A percentile compares a stretch with the other conserved stretches of the same genome.
Evolutionary conservation across 2,329 filamentous ascomycete species (phyloP).

Genomic region (Alternaria viburni): DNA sequence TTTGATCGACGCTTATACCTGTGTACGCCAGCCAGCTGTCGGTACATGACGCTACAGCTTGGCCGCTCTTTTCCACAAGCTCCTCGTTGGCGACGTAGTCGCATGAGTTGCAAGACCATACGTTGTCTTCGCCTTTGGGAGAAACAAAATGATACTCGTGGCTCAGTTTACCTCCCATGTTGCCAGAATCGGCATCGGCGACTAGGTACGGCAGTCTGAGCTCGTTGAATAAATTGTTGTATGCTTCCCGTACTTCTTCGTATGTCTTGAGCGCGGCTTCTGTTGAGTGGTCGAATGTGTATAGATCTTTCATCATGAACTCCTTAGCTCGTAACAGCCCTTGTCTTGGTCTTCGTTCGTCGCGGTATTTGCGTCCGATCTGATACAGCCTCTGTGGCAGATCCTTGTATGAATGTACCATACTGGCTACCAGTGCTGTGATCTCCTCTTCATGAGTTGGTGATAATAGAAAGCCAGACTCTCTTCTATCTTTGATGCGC

Average conservation of each 20-base stretch:
- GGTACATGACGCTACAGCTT: slow-evolving; percentile 19
- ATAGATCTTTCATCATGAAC: slow-evolving; percentile 98
- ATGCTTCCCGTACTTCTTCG: slow-evolving; percentile 72
- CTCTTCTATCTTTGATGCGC: slow-evolving; percentile 78
- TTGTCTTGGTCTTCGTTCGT: slow-evolving; percentile 87
- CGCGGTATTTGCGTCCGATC: slow-evolving; percentile 90
- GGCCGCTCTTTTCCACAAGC: slow-evolving; percentile 61
- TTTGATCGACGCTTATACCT: slow-evolving; percentile 71
- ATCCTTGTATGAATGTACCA: slow-evolving; percentile 81
- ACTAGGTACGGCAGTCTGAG: slow-evolving; percentile 83
- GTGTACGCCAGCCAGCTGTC: slow-evolving; percentile 58
- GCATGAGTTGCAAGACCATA: slow-evolving; percentile 78
- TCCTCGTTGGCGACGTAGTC: slow-evolving; percentile 86
- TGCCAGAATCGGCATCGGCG: slow-evolving; percentile 90
- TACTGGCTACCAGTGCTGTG: slow-evolving; percentile 75
- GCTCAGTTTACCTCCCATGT: slow-evolving; percentile 90
- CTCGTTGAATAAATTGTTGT: slow-evolving; percentile 78
- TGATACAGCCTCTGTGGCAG: slow-evolving; percentile 89
- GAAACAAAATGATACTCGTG: slow-evolving; percentile 93
- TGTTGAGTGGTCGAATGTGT: slow-evolving; percentile 82
- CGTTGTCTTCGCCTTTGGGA: slow-evolving; percentile 80
- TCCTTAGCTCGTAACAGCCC: slow-evolving; percentile 87
- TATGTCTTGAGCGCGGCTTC: slow-evolving; percentile 82
- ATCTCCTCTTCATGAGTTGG: slow-evolving; percentile 98
- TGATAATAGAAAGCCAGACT: slow-evolving; percentile 75